Base-by-base conservation (phyloP, 345 rosid genomes). In the Bruguiera parviflora region DNA sequence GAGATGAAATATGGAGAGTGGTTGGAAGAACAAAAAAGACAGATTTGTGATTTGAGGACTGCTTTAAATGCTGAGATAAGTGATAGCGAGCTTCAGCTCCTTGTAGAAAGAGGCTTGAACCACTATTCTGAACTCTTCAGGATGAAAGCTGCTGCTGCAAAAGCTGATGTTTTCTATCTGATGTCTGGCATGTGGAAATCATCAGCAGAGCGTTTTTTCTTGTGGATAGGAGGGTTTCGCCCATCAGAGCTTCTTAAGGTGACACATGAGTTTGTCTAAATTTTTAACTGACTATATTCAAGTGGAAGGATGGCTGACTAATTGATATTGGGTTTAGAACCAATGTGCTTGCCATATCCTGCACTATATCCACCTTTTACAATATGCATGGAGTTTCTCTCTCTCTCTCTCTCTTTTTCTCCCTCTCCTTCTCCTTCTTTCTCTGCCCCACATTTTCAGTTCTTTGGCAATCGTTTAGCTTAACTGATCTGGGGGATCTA, bases 211-310 rank as follows among this genome's bases (percentile, higher is more conserved):
- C 81, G 93, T n/a, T 86, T 92, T 73, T 95, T 95, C 85, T 80
- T 81, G 32, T 95, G 99, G 97, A 90, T 95, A 1, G 99, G 97
- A 20, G 99, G 99, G 49, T 95, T 88, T 77, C 88, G 91, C 63
- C 96, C 99, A 31, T 92, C 99, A 0, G 96, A 91, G 67, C 93
- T 95, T 74, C 91, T 95, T 62, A 85, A 91, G 99, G 98, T 94
- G 74, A 76, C 59, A 28, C 55, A 46, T 8, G 19, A 24, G n/a
- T 57, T 49, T 15, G 18, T 73, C 19, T 5, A 56, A 27, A 16
- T 56, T 56, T 56, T 6, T 9, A 4, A 21, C 28, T 56, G 18
- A 9, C 59, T 11, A 13, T 43, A 43, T 43, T 43, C 49, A 43
- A 43, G 18, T 43, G 49, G 49, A 43, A 43, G 18, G 49, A 37